Percentiles rank a stretch among this genome's conserved stretches.
Evolutionary conservation across 2,329 filamentous ascomycete species (phyloP).

Genomic region (Monosporascus sp.): DNA sequence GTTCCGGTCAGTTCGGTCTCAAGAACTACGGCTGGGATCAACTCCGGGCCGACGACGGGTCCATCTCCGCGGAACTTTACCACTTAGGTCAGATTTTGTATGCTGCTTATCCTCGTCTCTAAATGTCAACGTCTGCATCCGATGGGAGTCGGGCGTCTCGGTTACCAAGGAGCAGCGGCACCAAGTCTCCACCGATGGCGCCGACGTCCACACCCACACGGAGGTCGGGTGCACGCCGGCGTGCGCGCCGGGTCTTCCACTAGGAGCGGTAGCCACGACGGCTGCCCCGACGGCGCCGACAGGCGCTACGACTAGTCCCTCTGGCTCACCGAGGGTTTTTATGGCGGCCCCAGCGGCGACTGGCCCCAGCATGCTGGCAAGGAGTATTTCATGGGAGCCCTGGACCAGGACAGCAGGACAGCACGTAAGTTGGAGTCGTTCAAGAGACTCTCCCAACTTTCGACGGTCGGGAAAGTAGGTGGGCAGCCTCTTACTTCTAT

Average conservation of each 20-base stretch:
- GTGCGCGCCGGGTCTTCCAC: constrained; percentile 40
- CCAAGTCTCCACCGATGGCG: constrained; percentile 24
- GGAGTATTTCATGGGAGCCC: constrained; percentile 36
- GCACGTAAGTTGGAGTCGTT: no score
- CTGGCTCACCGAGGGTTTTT: constrained; percentile 42
- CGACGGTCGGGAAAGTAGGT: no score
- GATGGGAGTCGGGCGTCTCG: constrained; percentile 35
- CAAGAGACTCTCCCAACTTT: no score
- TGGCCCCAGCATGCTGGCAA: constrained; percentile 34
- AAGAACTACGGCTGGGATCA: constrained; percentile 32
- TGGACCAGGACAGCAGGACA: constrained; percentile 27
- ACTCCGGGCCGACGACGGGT: constrained; percentile 25
- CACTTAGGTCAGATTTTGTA: background rate
- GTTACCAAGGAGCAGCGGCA: constrained; percentile 34
- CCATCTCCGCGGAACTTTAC: constrained; percentile 1
- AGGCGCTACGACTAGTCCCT: constrained; percentile 41
- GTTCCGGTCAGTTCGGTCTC: constrained; percentile 18
- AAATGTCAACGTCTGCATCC: constrained; percentile 35
- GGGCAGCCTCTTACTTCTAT: no score
- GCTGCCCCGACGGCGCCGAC: constrained; percentile 32
- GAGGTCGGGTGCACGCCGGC: constrained; percentile 36
- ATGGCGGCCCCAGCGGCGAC: constrained; percentile 28
- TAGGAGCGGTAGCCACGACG: constrained; percentile 35
- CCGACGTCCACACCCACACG: constrained; percentile 34
- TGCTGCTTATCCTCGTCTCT: background rate